phyloP scores from a whole-genome alignment of 352 stramenopile species.

The Phytophthora pseudosyringae region DNA sequence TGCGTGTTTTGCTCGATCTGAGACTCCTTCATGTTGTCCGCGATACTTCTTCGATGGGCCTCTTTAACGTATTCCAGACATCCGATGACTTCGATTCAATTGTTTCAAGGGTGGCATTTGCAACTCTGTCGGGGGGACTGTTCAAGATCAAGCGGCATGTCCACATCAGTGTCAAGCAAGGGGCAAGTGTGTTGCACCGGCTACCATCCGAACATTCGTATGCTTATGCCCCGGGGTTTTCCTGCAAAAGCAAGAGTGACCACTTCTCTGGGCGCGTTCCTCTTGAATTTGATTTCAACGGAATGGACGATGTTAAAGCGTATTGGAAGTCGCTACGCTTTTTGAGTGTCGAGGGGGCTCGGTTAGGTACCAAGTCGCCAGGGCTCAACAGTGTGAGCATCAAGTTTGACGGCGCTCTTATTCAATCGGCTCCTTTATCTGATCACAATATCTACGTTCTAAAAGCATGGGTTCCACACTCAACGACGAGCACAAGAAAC shows the following conservation, averaged over 20 bases:
- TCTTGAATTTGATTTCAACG: conserved; percentile 56
- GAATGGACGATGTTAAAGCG: conserved; percentile 50
- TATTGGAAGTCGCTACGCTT: conserved; percentile 83
- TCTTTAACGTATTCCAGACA: conserved; percentile 62
- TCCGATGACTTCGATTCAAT: conserved; percentile 77
- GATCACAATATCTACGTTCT: conserved; percentile 74
- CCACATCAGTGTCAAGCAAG: conserved; percentile 63
- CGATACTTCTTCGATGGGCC: conserved; percentile 61
- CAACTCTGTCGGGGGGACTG: conserved; percentile 70
- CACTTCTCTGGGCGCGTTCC: conserved; percentile 63
- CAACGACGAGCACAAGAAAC: conserved; percentile 46
- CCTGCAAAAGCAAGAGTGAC: conserved; percentile 55
- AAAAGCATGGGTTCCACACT: conserved; percentile 70
- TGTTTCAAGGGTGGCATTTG: conserved; percentile 79
- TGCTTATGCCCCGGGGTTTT: conserved; percentile 70
- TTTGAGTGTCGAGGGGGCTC: conserved; percentile 69
- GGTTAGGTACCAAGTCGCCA: conserved; percentile 45
- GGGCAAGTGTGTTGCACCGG: conserved; percentile 54
- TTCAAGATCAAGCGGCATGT: conserved; percentile 60
- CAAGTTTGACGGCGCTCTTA: conserved; percentile 60
- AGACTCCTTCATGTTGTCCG: conserved; percentile 61
- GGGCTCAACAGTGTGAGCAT: conserved; percentile 52
- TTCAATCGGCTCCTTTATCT: conserved; percentile 61
- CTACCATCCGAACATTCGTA: conserved; percentile 65
- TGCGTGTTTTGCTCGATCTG: conserved; percentile 78